Percentiles rank a stretch among this genome's conserved stretches.
phyloP scores from a whole-genome alignment of 768 basidiomycete genomes.

The Boletus subparvulus region DNA sequence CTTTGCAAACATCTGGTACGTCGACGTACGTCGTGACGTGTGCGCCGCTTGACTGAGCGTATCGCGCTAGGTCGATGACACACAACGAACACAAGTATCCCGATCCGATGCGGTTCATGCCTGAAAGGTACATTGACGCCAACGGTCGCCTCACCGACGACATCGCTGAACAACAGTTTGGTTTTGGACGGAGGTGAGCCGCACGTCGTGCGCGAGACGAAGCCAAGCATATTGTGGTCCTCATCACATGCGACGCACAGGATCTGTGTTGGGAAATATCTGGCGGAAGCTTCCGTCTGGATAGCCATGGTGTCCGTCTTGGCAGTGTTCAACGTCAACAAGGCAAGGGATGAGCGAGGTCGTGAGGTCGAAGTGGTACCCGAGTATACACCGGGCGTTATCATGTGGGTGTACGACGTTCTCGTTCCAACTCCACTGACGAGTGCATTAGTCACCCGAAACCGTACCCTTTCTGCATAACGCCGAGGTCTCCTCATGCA shows the following conservation, averaged over 20 bases:
- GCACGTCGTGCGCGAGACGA: no score
- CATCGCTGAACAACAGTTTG: conserved; percentile 18
- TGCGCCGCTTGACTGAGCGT: background rate
- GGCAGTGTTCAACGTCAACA: conserved; percentile 26
- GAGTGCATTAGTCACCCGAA: conserved; percentile 11
- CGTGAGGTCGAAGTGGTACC: conserved; percentile 25
- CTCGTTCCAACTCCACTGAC: background rate
- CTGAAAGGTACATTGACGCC: conserved; percentile 17
- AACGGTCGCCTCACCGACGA: conserved; percentile 20
- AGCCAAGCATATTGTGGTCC: no score
- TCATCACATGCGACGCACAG: background rate
- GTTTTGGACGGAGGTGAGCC: conserved; percentile 25
- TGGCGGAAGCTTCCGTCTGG: conserved; percentile 27
- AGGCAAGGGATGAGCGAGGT: conserved; percentile 34
- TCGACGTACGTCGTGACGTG: background rate
- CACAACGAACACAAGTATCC: conserved; percentile 24
- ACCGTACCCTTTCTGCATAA: conserved; percentile 21
- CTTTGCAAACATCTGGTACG: conserved; percentile 16
- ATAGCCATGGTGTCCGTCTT: conserved; percentile 28
- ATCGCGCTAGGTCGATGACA: conserved; percentile 25
- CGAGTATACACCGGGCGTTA: conserved; percentile 27
- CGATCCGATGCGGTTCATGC: conserved; percentile 22
- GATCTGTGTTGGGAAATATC: conserved; percentile 28
- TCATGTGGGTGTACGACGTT: conserved; percentile 20
- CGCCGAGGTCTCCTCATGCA: conserved; percentile 12